Percentiles rank a stretch among this genome's conserved stretches.
Evolutionary conservation across 305 asterid genomes (phyloP).

Genomic region (Solanum chacoense): DNA sequence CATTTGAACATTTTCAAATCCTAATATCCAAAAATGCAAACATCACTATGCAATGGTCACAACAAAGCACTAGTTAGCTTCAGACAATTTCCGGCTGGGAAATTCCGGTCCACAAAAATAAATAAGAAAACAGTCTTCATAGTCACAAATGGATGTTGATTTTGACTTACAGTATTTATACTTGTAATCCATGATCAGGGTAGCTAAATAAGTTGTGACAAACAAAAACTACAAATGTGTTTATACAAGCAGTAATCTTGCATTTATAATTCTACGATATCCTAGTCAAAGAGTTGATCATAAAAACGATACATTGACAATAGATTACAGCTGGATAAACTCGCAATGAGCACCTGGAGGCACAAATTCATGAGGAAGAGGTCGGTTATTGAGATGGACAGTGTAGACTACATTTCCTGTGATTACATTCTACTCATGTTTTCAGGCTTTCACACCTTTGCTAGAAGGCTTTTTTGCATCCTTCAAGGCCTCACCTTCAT

Average conservation of each 20-base stretch:
- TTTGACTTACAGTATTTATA: neutral
- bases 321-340: slow-evolving; percentile 20
- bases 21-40: neutral
- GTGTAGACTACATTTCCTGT: slow-evolving; percentile 21
- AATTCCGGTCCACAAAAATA: neutral
- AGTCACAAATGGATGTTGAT: neutral
- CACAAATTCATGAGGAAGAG: neutral
- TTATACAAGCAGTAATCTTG: slow-evolving; percentile 2
- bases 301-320: slow-evolving; percentile 12
- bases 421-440: neutral
- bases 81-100: neutral
- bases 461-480: slow-evolving; percentile 25
- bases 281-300: neutral
- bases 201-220: neutral
- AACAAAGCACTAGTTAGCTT: neutral
- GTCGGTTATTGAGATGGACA: neutral
- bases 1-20: neutral
- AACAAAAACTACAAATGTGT: neutral
- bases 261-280: neutral
- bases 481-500: slow-evolving; percentile 33
- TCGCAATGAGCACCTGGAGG: neutral
- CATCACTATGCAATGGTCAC: neutral
- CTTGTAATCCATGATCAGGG: neutral
- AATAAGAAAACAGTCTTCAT: neutral
- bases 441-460: slow-evolving; percentile 37